Percentiles rank a stretch among this genome's conserved stretches.
Conservation (phyloP, 345 rosid genomes). For the Ceriops zippeliana region DNA sequence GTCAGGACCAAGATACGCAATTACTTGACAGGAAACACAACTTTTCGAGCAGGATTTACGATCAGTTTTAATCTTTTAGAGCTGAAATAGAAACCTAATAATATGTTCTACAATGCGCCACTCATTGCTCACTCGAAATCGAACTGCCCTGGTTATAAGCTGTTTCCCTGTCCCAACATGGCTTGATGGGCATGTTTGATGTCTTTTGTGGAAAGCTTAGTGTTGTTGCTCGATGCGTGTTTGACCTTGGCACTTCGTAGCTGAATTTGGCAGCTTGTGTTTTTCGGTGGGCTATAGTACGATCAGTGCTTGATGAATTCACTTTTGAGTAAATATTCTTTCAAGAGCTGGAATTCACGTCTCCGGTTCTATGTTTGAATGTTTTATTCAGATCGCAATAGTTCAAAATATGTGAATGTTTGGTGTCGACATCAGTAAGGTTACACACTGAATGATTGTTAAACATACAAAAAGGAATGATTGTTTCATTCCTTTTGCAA, state of each 20-base stretch:
- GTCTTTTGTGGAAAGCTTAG: no score
- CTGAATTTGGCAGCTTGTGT: not conserved
- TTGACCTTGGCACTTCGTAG: not conserved
- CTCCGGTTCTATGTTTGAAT: no score
- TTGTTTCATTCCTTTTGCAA: no score
- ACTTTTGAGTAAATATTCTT: not conserved
- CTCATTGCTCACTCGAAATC: not conserved
- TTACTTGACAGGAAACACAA: conserved; percentile 73
- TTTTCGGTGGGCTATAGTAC: no score
- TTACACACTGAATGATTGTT: no score
- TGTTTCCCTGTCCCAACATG: no score
- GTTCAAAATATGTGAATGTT: no score
- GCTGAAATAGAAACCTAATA: not conserved
- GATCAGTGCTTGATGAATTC: not conserved
- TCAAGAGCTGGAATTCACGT: no score
- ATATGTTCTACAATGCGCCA: not conserved
- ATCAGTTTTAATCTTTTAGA: conserved; percentile 28
- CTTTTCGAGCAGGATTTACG: conserved; percentile 84
- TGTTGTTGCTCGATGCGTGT: not conserved
- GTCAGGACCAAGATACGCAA: conserved; percentile 86
- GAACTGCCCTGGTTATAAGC: not conserved
- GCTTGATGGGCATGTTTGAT: no score
- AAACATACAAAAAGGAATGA: no score
- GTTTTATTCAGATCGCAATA: no score
- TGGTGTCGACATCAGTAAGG: no score